Conservation (phyloP, 2,329 filamentous ascomycete genomes). For the Pezicula rhizophila region DNA sequence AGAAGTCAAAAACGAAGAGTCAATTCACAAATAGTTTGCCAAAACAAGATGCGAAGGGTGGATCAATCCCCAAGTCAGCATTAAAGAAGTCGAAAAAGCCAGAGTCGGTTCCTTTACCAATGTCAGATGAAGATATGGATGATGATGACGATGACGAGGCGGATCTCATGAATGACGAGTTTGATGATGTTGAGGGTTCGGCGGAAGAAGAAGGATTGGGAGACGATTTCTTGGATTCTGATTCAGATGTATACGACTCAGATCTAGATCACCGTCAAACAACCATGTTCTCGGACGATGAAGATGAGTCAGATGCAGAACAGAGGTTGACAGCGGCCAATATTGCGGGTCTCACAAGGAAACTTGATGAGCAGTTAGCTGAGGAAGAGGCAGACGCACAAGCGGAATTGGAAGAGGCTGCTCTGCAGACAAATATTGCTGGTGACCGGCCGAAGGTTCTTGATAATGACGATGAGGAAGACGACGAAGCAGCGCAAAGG, state of each 20-base stretch:
- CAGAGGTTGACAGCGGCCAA: constrained; percentile 92
- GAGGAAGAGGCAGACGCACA: constrained; percentile 77
- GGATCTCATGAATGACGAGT: constrained; percentile 38
- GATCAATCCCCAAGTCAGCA: constrained; percentile 28
- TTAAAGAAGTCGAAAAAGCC: constrained; percentile 28
- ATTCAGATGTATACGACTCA: constrained; percentile 34
- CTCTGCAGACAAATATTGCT: constrained; percentile 89
- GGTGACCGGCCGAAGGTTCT: constrained; percentile 66
- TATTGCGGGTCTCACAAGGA: constrained; percentile 83
- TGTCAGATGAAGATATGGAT: constrained; percentile 33
- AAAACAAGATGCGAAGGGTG: constrained; percentile 20
- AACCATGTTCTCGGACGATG: constrained; percentile 91
- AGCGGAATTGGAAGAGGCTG: constrained; percentile 77
- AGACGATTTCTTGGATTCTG: constrained; percentile 51
- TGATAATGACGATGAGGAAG: constrained; percentile 56
- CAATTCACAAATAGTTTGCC: constrained; percentile 31
- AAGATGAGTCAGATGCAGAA: constrained; percentile 80
- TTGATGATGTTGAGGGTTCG: constrained; percentile 29
- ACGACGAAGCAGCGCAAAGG: constrained; percentile 50
- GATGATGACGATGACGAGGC: constrained; percentile 42
- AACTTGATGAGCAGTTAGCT: constrained; percentile 71
- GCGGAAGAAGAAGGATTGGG: constrained; percentile 33
- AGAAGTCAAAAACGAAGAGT: constrained; percentile 24
- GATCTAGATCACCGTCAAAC: constrained; percentile 54
- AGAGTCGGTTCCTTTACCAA: constrained; percentile 36